These are phyloP conservation scores for Mercurialis annua DNA, from an alignment of 345 rosid genomes.

Conservation along the genomic window DNA sequence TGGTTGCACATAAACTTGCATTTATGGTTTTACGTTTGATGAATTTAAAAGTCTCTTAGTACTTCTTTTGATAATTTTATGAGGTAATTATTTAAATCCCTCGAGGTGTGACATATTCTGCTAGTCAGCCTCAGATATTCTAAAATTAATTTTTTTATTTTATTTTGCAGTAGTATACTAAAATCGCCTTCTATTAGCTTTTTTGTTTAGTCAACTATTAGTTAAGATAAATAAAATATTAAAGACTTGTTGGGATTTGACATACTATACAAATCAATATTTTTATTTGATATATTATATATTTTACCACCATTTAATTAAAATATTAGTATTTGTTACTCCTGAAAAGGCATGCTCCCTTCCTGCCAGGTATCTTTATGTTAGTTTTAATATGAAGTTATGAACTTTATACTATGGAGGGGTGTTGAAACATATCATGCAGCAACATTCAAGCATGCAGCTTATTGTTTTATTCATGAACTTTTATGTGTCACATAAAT, in stretches of 20 bases:
- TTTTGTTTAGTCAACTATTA: too few species aligned
- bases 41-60: not conserved
- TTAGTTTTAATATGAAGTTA: not conserved
- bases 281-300: too few species aligned
- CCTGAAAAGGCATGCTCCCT: slow-evolving; percentile 44
- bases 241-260: too few species aligned
- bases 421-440: not conserved
- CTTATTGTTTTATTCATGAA: not conserved
- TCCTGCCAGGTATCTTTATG: slow-evolving; percentile 32
- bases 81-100: too few species aligned
- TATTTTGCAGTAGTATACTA: too few species aligned
- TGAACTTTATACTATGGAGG: not conserved
- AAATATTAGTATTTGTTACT: slow-evolving; percentile 41
- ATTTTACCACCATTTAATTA: too few species aligned
- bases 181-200: too few species aligned
- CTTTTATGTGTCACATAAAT: not conserved
- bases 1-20: not conserved
- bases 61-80: not conserved
- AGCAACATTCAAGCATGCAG: not conserved
- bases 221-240: too few species aligned
- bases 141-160: too few species aligned
- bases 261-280: too few species aligned
- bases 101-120: too few species aligned
- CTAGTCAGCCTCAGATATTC: too few species aligned
- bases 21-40: not conserved